A percentile compares a stretch with the other conserved stretches of the same genome.
These are phyloP conservation scores for Kwoniella sp. DNA, from an alignment of 768 basidiomycete species.

Conservation along the genomic window DNA sequence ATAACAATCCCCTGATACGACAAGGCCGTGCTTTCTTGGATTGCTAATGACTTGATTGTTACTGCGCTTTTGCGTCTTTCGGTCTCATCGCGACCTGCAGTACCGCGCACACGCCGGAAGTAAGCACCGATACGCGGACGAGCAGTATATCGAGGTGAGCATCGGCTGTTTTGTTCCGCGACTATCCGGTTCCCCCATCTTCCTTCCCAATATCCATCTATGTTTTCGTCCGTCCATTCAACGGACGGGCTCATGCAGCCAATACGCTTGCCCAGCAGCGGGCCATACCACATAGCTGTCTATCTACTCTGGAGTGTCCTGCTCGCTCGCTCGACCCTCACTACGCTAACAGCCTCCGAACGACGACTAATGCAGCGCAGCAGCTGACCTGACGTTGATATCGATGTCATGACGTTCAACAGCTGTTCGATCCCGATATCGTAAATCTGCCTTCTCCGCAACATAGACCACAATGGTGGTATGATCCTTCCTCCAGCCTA, in stretches of 20 bases:
- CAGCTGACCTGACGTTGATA: neutral
- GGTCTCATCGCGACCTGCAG: slow-evolving; percentile 26
- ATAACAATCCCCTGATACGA: too few species aligned
- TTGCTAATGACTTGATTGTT: too few species aligned
- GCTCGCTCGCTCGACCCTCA: too few species aligned
- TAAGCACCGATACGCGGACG: slow-evolving; percentile 50
- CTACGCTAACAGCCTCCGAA: too few species aligned
- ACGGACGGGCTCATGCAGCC: neutral
- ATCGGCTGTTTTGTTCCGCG: neutral
- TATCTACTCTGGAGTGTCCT: too few species aligned
- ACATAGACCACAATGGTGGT: slow-evolving; percentile 37
- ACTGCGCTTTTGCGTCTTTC: too few species aligned
- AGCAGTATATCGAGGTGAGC: slow-evolving; percentile 54
- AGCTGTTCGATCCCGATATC: slow-evolving; percentile 52
- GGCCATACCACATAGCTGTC: too few species aligned
- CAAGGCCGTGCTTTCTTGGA: too few species aligned
- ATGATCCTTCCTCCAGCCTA: slow-evolving; percentile 6
- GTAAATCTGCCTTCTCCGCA: slow-evolving; percentile 44
- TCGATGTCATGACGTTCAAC: neutral
- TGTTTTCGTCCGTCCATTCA: neutral
- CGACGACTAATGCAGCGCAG: too few species aligned
- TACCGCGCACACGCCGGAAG: slow-evolving; percentile 51
- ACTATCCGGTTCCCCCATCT: neutral
- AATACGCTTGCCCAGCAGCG: neutral
- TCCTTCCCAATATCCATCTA: too few species aligned